Evolutionary conservation across 176 grass and related monocot species (phyloP).

Genomic region (Aegilops speltoides): DNA sequence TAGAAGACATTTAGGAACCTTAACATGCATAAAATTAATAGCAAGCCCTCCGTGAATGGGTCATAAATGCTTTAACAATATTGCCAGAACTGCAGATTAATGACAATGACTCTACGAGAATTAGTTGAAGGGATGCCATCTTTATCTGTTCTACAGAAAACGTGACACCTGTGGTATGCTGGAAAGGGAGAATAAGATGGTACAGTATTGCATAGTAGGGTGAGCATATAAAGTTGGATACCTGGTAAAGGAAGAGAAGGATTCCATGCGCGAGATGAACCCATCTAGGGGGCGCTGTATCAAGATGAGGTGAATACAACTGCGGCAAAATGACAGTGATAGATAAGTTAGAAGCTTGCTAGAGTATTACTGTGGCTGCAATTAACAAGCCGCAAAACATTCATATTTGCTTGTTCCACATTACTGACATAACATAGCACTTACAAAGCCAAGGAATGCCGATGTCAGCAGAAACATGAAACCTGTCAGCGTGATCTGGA

Average conservation of each 20-base stretch:
- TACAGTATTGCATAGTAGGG: neutral
- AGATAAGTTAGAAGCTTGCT: neutral
- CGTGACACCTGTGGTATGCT: neutral
- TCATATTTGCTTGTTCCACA: neutral
- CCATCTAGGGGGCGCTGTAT: conserved; percentile 96
- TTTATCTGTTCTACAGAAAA: neutral
- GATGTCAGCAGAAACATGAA: conserved; percentile 86
- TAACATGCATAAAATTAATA: conserved; percentile 5
- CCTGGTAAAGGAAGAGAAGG: conserved; percentile 98
- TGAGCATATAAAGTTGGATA: conserved; percentile 30
- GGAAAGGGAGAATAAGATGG: neutral
- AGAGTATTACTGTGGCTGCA: neutral
- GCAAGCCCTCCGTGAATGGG: neutral
- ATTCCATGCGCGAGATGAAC: conserved; percentile 93
- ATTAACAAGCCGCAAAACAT: conserved; percentile 25
- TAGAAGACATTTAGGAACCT: neutral
- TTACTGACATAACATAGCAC: neutral
- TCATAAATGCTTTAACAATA: neutral
- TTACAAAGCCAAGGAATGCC: conserved; percentile 92
- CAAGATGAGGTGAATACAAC: conserved; percentile 89
- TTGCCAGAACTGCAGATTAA: neutral
- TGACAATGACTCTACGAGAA: neutral
- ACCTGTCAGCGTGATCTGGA: conserved; percentile 84
- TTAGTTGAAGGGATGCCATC: neutral
- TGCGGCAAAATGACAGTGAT: conserved; percentile 30